Base-by-base conservation (phyloP, 2,329 filamentous ascomycete genomes). In the Cadophora malorum region DNA sequence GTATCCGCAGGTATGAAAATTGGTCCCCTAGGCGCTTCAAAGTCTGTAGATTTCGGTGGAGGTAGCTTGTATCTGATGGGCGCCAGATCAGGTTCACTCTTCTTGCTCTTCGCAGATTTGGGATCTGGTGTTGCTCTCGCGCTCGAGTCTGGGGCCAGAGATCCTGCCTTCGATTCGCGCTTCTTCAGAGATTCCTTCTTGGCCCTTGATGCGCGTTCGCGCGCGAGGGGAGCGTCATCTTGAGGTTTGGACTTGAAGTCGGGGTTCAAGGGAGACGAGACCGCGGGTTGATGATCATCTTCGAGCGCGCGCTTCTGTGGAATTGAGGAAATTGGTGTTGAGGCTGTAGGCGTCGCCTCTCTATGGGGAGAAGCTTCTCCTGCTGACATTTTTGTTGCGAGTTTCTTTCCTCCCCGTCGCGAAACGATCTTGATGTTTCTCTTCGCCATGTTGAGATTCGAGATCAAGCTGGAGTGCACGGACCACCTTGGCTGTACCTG, bases 201-300 rank as follows among this genome's bases (percentile, higher is more conserved):
- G 23, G 82, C 79, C 38, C 88, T 81, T 16, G 79, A 74, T 45
- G 83, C 72, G 9, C 77, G 71, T 63, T 77, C 75, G 28, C 75
- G 75, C 9, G 73, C 71, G 19, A 74, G 63, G 14, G 74, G 73
- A 1, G 71, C 74, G 60, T 77, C 74, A 45, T 76, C 75, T 53
- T 69, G 68, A 4, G 65, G 60, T 80, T 80, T 64, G 83, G 81
- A 49, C 81, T 82, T 86, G 70, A 84, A 83, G 56, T 90, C 88
- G 58, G 89, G 88, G 74, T 94, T 94, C 70, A 94, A 85, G 33
- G 91, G 91, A 12, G 91, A 94, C 2, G 91, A 88, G 1, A 93
- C 84, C 14, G 88, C 84, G 4, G 91, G 91, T 69, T 85, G 85
- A 78, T 94, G 89, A 76, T 88, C 88, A 74, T 92, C 90, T 69